Conservation (phyloP, 441 rosid genomes). For the Biscutella auriculata region DNA sequence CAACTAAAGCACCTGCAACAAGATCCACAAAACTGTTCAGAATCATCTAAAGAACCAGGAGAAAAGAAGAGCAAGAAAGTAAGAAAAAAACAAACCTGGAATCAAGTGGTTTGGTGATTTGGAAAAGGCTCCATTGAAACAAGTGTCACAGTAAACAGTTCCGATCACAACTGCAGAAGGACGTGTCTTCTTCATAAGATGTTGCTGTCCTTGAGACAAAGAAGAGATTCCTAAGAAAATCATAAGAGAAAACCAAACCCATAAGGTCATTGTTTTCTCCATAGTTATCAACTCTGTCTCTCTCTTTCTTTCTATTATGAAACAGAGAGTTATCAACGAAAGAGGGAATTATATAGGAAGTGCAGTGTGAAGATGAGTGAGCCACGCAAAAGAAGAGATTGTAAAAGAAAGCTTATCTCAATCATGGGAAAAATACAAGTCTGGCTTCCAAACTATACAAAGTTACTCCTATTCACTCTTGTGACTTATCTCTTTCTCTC, state of each 20-base stretch:
- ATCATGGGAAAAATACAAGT: conserved; percentile 20
- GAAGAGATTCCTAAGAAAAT: conserved; percentile 12
- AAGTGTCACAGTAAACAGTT: conserved; percentile 77
- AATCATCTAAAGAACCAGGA: neutral
- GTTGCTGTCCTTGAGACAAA: conserved; percentile 11
- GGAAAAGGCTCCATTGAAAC: conserved; percentile 50
- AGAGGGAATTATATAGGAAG: conserved; percentile 2
- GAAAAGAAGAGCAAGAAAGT: neutral
- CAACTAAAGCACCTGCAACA: conserved; percentile 62
- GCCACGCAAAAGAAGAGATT: conserved; percentile 10
- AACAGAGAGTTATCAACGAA: neutral
- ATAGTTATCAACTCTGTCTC: conserved; percentile 10
- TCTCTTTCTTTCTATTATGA: neutral
- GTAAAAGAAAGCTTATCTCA: conserved; percentile 19
- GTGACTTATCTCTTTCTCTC: conserved; percentile 18
- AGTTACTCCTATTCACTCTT: conserved; percentile 9
- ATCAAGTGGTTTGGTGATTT: conserved; percentile 47
- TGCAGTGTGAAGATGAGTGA: conserved; percentile 12
- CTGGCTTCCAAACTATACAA: too few relatives aligned
- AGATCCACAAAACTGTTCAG: neutral
- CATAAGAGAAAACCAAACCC: conserved; percentile 11
- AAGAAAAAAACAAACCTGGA: conserved; percentile 33
- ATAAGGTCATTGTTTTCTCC: conserved; percentile 11
- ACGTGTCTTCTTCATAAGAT: conserved; percentile 23
- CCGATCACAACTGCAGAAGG: conserved; percentile 65